A percentile compares a stretch with the other conserved stretches of the same genome.
phyloP scores from a whole-genome alignment of 495 filamentous ascomycete species.

The Penicillium bialowiezense region DNA sequence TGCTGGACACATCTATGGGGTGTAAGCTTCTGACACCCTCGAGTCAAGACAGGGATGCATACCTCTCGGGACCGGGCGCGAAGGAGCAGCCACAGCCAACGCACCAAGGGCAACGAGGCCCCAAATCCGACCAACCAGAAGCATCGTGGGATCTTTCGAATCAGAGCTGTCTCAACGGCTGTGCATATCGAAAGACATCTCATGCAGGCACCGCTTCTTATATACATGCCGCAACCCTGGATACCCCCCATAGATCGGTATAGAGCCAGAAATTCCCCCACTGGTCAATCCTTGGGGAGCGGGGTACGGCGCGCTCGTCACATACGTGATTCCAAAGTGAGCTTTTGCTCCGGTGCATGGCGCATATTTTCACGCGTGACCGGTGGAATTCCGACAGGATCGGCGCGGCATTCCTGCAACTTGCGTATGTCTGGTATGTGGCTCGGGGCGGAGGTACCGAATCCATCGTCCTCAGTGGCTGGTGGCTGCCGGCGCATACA shows the following conservation, averaged over 20 bases:
- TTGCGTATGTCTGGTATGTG: background rate
- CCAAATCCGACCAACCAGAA: conserved; percentile 9
- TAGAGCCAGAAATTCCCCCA: background rate
- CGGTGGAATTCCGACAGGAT: conserved; percentile 21
- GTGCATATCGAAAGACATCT: background rate
- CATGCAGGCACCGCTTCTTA: background rate
- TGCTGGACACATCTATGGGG: conserved; percentile 28
- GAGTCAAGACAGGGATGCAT: background rate
- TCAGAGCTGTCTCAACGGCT: background rate
- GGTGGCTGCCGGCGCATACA: background rate
- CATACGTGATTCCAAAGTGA: background rate
- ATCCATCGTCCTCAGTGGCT: background rate
- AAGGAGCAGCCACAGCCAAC: conserved; percentile 25
- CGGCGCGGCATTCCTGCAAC: conserved; percentile 14
- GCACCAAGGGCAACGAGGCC: conserved; percentile 17
- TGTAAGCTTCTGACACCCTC: background rate
- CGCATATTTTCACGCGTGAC: conserved; percentile 9
- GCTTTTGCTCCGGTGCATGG: conserved; percentile 3
- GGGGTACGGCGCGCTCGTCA: background rate
- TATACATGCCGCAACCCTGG: background rate
- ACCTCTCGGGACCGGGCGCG: conserved; percentile 26
- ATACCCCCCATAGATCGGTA: background rate
- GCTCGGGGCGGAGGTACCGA: background rate
- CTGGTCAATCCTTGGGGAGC: background rate
- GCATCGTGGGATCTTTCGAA: background rate